Conservation (phyloP, 305 asterid species). For the Andrographis paniculata region DNA sequence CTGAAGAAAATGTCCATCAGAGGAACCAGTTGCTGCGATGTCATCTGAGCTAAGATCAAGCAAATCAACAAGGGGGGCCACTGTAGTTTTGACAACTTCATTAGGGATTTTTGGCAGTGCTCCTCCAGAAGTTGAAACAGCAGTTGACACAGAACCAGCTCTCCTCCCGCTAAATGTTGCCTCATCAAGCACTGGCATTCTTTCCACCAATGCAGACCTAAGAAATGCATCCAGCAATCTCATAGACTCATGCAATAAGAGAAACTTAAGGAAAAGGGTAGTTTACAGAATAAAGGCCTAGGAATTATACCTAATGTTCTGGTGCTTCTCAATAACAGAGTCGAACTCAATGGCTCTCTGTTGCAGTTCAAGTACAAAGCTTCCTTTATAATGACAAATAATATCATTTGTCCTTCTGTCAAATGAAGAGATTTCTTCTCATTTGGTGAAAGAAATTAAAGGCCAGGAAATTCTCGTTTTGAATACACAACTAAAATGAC, state of each 20-base stretch:
- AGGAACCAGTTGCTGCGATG: slow-evolving; percentile 46
- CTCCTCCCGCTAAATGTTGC: slow-evolving; percentile 75
- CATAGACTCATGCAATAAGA: slow-evolving; percentile 17
- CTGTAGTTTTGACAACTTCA: slow-evolving; percentile 52
- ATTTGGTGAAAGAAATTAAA: background rate
- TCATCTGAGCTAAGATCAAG: slow-evolving; percentile 84
- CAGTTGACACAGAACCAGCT: slow-evolving; percentile 67
- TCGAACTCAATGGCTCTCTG: slow-evolving; percentile 95
- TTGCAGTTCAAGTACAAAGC: slow-evolving; percentile 88
- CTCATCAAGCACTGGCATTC: slow-evolving; percentile 97
- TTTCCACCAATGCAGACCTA: slow-evolving; percentile 84
- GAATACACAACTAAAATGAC: background rate
- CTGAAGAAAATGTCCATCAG: slow-evolving; percentile 74
- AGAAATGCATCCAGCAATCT: slow-evolving; percentile 21
- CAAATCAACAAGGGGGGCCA: slow-evolving; percentile 80
- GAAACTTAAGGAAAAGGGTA: background rate
- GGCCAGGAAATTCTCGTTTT: too few species aligned
- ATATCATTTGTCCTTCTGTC: slow-evolving; percentile 76
- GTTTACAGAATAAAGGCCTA: slow-evolving; percentile 4
- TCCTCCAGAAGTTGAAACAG: slow-evolving; percentile 71
- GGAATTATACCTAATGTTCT: slow-evolving; percentile 60
- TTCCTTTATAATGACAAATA: slow-evolving; percentile 55
- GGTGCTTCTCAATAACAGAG: slow-evolving; percentile 70
- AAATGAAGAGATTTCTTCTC: background rate
- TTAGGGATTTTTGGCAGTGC: slow-evolving; percentile 67